These are phyloP conservation scores for Wickerhamomyces canadensis DNA, from an alignment of 805 yeast genomes.

Conservation along the genomic window DNA sequence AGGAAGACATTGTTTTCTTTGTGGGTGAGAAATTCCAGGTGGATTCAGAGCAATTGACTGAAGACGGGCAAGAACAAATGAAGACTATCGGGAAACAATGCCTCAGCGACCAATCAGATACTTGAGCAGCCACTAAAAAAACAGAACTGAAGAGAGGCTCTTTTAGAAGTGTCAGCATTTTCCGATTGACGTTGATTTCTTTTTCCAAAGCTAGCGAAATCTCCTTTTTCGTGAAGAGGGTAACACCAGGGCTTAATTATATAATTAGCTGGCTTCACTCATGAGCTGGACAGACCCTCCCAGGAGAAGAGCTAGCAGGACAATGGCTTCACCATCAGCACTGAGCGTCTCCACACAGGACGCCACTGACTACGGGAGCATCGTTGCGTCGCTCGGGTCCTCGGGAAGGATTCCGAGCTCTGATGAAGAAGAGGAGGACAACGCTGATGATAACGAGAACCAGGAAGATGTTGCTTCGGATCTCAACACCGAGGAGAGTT, in stretches of 20 bases:
- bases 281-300: background rate
- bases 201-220: background rate
- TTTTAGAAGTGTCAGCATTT: no score
- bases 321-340: background rate
- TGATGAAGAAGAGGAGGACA: background rate
- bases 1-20: slow-evolving; percentile 12
- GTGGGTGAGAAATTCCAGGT: no score
- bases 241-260: background rate
- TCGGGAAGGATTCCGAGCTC: background rate
- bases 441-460: slow-evolving; percentile 2
- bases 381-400: background rate
- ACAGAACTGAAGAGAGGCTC: no score
- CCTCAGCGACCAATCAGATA: no score
- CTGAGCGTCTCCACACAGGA: background rate
- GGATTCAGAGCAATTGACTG: no score
- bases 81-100: no score
- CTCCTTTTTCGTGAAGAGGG: background rate
- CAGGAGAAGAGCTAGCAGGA: background rate
- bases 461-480: background rate
- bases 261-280: no score
- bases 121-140: no score
- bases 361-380: background rate
- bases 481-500: background rate
- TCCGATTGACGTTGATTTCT: no score
- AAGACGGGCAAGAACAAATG: no score